Base-by-base conservation (phyloP, 1,284 basidiomycete species). In the Filobasidium uniguttulatum region DNA sequence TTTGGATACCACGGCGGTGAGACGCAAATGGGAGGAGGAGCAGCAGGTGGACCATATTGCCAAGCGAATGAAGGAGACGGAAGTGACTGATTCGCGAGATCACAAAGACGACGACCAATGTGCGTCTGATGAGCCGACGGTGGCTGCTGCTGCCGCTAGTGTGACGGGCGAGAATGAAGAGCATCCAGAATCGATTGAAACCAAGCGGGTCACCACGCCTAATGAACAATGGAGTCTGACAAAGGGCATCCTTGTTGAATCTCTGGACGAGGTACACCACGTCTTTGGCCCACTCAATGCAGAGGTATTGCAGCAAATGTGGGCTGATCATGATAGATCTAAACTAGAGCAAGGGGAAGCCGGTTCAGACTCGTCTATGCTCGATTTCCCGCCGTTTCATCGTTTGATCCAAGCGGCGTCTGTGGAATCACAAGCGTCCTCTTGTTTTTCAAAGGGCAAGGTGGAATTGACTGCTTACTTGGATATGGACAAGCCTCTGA, bases 401-500 rank as follows among this genome's bases (percentile, higher is more conserved):
- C 57, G 55, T 1, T 50, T 58, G 5, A 55, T 56, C 35, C 35
- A 45, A 19, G 50, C 44, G 3, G n/a, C 15, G 26, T 28, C 10
- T 22, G 25, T 44, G 10, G 12, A 44, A 9, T 15, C 12, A 44
- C 26, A 15, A 15, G n/a, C 20, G 19, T 15, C 3, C 5, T 20
- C 28, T 5, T 20, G 19, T 37, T 10, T 4, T 4, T 12, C 15
- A 19, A 8, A n/a, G 17, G 14, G n/a, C n/a, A 35, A 10, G 4
- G 54, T 71, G 45, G 64, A 64, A 14, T 56, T 75, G 14, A 63
- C 64, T 0, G 71, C 72, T 7, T 77, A 85, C 66, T 75, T 97
- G 50, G 91, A 97, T 67, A 83, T 79, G 51, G 79, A 79, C 35
- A 80, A 83, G 52, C 90, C 91, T 0, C 71, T 96, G 26, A 89